A percentile compares a stretch with the other conserved stretches of the same genome.
Evolutionary conservation across 179 eudicot species (phyloP).

Genomic region (Beta corolliflora): DNA sequence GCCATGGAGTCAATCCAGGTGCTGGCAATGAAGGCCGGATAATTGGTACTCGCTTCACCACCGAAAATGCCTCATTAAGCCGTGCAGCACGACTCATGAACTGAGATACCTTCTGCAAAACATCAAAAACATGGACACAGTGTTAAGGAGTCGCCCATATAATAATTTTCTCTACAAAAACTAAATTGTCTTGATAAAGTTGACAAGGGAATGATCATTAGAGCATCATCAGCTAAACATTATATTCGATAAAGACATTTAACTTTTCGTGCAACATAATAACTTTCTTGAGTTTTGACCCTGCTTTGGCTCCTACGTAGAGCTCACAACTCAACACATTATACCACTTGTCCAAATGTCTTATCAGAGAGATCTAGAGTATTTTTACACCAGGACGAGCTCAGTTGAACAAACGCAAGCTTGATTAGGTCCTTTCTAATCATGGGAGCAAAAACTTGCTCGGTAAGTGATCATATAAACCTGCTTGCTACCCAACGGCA

Average conservation of each 20-base stretch:
- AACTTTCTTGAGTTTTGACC: neutral
- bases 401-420: no score
- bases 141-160: neutral
- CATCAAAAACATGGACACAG: neutral
- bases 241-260: neutral
- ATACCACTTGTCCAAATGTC: neutral
- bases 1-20: conserved; percentile 75
- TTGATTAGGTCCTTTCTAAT: neutral
- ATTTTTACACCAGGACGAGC: no score
- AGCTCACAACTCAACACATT: neutral
- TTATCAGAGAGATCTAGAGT: neutral
- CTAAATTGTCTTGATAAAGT: neutral
- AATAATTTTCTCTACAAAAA: neutral
- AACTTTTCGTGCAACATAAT: neutral
- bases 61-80: conserved; percentile 94
- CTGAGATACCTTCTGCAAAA: conserved; percentile 93
- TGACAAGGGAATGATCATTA: neutral
- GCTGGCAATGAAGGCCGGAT: conserved; percentile 83
- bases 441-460: neutral
- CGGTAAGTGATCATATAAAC: neutral
- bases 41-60: conserved; percentile 91
- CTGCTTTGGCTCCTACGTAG: neutral
- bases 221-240: neutral
- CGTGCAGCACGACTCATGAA: conserved; percentile 87
- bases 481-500: neutral